These are phyloP conservation scores for Colletotrichum nymphaeae DNA, from an alignment of 2,329 filamentous ascomycete genomes.

Conservation along the genomic window DNA sequence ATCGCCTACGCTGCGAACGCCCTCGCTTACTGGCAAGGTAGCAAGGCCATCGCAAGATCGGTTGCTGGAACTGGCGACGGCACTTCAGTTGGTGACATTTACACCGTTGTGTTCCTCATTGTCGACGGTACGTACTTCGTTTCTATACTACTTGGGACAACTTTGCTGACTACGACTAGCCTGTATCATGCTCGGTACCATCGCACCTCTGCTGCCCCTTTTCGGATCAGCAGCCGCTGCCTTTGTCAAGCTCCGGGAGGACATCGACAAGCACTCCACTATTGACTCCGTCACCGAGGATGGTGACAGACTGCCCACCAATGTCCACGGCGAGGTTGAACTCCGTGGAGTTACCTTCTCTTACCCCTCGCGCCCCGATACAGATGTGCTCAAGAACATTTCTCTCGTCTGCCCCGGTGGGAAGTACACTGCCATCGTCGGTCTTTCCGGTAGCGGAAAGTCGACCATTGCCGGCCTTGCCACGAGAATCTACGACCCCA, in stretches of 20 bases:
- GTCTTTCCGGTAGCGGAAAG: conserved; percentile 68
- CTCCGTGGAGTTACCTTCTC: conserved; percentile 57
- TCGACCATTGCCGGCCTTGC: conserved; percentile 67
- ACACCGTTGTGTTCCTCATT: conserved; percentile 73
- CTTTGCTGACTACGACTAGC: conserved; percentile 50
- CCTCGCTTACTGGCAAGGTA: conserved; percentile 76
- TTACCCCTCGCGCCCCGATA: conserved; percentile 56
- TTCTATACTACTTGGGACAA: conserved; percentile 48
- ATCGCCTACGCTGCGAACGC: conserved; percentile 76
- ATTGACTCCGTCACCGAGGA: conserved; percentile 56
- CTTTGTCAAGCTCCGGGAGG: conserved; percentile 67
- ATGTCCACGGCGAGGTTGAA: conserved; percentile 58
- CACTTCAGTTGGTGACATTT: conserved; percentile 60
- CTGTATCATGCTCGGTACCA: conserved; percentile 71
- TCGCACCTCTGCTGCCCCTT: conserved; percentile 72
- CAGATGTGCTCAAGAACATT: conserved; percentile 55
- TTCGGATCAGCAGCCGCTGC: conserved; percentile 68
- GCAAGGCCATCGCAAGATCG: conserved; percentile 58
- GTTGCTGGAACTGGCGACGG: conserved; percentile 47
- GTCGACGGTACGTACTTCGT: conserved; percentile 60
- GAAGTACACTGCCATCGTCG: conserved; percentile 67
- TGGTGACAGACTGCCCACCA: conserved; percentile 56
- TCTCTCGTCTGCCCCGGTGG: conserved; percentile 60
- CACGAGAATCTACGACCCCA: conserved; percentile 68
- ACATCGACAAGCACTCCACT: conserved; percentile 62